Evolutionary conservation across 2,329 filamentous ascomycete genomes (phyloP), one percentile per base, ranked within the genome.

Genomic region (Cladobotryum protrusum): DNA sequence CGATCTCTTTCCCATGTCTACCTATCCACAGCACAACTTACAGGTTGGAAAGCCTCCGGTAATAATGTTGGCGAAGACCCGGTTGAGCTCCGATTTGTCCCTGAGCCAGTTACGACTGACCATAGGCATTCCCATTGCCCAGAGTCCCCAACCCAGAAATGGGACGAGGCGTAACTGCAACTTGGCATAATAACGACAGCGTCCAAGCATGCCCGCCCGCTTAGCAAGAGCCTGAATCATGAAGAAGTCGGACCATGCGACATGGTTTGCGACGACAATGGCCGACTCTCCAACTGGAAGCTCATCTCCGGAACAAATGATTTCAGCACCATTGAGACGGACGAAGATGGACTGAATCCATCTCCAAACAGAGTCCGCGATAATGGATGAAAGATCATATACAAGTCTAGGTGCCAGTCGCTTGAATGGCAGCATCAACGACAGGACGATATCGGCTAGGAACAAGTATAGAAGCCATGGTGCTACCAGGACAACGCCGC

Each of bases 121-220:
- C 65, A 84, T 71, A 6, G 80, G 81, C 78, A 84, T 82, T 2
- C 79, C 78, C 72, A 83, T 81, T 3, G 76, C 79, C 79, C 79
- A 82, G 33, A 84, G 68, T 2, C 79, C 81, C 81, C 80, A 83
- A 15, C 81, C 80, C 7, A 83, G 68, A 52, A 85, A 77, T 4
- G 80, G 81, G 12, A 84, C 76, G 65, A 73, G 71, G 52, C 73
- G 73, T 51, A 85, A 69, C 61, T 82, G 73, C 52, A 74, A 72
- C 65, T 83, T 85, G 49, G 79, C 76, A 61, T 84, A 83, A 71
- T 80, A 84, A 24, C 79, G 74, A 59, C 77, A 82, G 45, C 77
- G 70, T n/a, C 76, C 71, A 7, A 84, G 71, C 82, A 85, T 85
- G 48, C 71, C 72, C 12, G 75, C 65, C 39, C 68, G 68, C 43